phyloP scores from a whole-genome alignment of 139 green algal genomes.

The Coelastrella sp. region DNA sequence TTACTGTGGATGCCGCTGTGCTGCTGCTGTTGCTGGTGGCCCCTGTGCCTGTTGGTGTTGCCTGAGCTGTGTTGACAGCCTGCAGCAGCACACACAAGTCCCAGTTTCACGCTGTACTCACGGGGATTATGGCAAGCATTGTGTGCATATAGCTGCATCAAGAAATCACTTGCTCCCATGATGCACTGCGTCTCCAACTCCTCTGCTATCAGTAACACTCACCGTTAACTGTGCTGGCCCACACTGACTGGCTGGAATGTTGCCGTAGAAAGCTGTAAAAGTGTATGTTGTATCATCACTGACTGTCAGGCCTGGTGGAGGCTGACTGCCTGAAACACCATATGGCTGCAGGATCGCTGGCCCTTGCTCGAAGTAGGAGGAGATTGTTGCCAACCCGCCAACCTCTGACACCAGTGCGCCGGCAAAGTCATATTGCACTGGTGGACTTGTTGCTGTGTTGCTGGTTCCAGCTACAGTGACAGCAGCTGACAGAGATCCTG shows the following conservation, averaged over 20 bases:
- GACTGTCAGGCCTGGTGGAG: conserved; percentile 12
- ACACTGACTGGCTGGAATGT: conserved; percentile 12
- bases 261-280: not conserved
- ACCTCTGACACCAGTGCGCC: not conserved
- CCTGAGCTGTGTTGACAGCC: not conserved
- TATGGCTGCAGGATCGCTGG: conserved; percentile 27
- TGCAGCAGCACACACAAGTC: not conserved
- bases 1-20: not conserved
- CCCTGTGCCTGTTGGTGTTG: no score
- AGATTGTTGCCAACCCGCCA: not conserved
- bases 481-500: not conserved
- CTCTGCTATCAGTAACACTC: no score
- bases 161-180: no score
- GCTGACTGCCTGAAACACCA: conserved; percentile 24
- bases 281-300: not conserved
- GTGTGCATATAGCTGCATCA: not conserved
- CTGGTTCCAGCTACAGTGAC: not conserved
- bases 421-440: conserved; percentile 8
- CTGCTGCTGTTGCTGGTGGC: not conserved
- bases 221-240: conserved; percentile 12
- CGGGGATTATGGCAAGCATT: not conserved
- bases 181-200: no score
- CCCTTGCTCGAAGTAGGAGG: conserved; percentile 34
- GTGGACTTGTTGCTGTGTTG: not conserved
- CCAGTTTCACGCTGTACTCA: not conserved